Evolutionary conservation across 1,284 basidiomycete genomes (phyloP).

Genomic region (Inonotus hispidus): DNA sequence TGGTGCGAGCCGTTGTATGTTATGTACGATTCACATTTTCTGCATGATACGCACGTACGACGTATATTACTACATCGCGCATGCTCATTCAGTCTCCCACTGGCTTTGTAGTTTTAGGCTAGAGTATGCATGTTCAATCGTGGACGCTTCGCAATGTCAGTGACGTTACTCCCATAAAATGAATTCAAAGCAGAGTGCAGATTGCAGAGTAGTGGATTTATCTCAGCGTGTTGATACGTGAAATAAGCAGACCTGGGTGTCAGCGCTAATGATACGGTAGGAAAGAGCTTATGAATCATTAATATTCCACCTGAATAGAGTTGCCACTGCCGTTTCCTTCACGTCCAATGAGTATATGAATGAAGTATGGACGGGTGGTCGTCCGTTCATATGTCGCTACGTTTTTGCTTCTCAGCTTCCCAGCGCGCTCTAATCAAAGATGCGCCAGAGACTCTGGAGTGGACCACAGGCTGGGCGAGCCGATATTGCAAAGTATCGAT

Average conservation of each 20-base stretch:
- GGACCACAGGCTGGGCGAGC: slow-evolving; percentile 45
- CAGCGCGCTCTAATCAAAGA: slow-evolving; percentile 63
- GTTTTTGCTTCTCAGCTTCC: slow-evolving; percentile 52
- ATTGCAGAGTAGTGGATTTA: not conserved
- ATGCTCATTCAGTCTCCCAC: too few relatives aligned
- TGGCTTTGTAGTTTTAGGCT: not conserved
- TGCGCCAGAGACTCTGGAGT: slow-evolving; percentile 60
- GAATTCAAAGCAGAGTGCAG: not conserved
- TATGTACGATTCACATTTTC: slow-evolving; percentile 2
- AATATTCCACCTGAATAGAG: not conserved
- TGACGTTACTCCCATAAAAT: not conserved
- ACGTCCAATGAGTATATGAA: not conserved
- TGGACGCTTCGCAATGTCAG: not conserved
- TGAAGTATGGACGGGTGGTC: not conserved
- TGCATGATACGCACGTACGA: not conserved
- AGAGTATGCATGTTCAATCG: not conserved
- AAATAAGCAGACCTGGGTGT: not conserved
- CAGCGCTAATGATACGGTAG: too few relatives aligned
- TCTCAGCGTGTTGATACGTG: too few relatives aligned
- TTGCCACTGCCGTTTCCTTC: not conserved
- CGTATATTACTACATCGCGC: not conserved
- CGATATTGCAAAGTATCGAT: slow-evolving; percentile 57
- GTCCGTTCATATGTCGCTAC: not conserved
- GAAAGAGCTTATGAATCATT: too few relatives aligned
- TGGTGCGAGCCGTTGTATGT: not conserved